Evolutionary conservation across 805 yeast genomes (phyloP), one percentile per base, ranked within the genome.

Genomic region (Hanseniaspora valbyensis): DNA sequence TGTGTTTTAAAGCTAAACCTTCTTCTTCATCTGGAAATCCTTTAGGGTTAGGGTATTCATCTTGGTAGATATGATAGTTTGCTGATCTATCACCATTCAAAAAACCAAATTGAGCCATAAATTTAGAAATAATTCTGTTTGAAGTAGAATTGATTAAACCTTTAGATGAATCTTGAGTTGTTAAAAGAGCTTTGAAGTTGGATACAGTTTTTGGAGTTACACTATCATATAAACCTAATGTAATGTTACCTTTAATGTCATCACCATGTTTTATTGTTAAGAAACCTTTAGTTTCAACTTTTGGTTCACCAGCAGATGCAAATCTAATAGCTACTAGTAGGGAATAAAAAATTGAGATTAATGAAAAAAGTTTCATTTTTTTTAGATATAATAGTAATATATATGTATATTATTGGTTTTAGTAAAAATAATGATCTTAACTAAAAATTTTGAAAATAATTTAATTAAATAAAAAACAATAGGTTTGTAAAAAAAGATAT

Each of bases 191-290:
- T 60, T 85, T 78, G 69, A 88, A 88, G 73, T 89, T 89, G 66
- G 85, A 89, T 36, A 74, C 92, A 25, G 96, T 89, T 67, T 82
- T 83, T 58, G 94, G 95, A 36, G 82, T 90, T 44, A 78, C 84
- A 22, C 79, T 76, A 42, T 96, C 96, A 63, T 80, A 90, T 49
- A 90, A 73, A 12, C 96, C 97, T 64, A 90, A 72, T 53, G 81
- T 83, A 56, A 90, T 74, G 63, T 95, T 77, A 42, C 97, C 97
- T 42, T 89, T 69, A 4, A 70, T 60, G 64, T 80, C 69, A 49
- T 78, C 92, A 53, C 87, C 96, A 63, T 86, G 89, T 57, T 77
- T 72, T 56, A 89, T 71, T 4, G 51, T 46, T 26, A 46, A 40
- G 25, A 40, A 46, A 10, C 51, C 51, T n/a, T 39, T 40, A 13